Base-by-base conservation (phyloP, 2,329 filamentous ascomycete genomes). In the Fusarium nurragi region DNA sequence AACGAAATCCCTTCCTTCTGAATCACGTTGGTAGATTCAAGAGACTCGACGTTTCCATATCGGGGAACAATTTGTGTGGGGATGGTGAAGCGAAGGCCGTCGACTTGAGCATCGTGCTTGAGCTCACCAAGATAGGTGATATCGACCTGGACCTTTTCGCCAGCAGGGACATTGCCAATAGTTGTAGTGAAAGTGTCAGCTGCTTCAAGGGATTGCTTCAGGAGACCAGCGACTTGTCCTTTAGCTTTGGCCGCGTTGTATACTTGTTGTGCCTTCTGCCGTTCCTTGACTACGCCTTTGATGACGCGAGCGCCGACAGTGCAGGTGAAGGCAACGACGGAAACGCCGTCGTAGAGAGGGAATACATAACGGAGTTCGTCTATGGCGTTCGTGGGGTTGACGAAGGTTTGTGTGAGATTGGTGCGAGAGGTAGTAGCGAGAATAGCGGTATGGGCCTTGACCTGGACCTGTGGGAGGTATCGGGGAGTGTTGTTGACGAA, bases 301-400 rank as follows among this genome's bases (percentile, higher is more conserved):
- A 91, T 85, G 16, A 85, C 79, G 19, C 86, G 84, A 28, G 81
- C 77, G 30, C 84, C 88, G 43, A 93, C 81, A 14, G 79, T 84
- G 75, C 89, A 92, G 6, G 80, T 84, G 64, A 93, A 93, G 5
- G 79, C 82, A 9, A 89, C 88, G 1, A 93, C 86, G 8, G 86
- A 89, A 16, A 91, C 87, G 11, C 90, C 90, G 70, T 92, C 88
- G 64, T 89, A 91, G 0, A 93, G 80, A 0, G 90, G 90, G 62
- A 93, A 93, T 0, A 83, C 83, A 72, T 93, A 93, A 14, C 80
- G 79, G 16, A 87, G 82, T 70, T 91, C 76, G 11, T 75, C 64
- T 14, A 77, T 64, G 2, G 62, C 6, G 0, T 61, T 38, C 3
- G 80, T 80, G 0, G 86, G 82, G 63, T 91, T 92, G 67, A 80